These are phyloP conservation scores for Aegilops longissima DNA, from an alignment of 176 grass and related monocot species.

Conservation along the genomic window DNA sequence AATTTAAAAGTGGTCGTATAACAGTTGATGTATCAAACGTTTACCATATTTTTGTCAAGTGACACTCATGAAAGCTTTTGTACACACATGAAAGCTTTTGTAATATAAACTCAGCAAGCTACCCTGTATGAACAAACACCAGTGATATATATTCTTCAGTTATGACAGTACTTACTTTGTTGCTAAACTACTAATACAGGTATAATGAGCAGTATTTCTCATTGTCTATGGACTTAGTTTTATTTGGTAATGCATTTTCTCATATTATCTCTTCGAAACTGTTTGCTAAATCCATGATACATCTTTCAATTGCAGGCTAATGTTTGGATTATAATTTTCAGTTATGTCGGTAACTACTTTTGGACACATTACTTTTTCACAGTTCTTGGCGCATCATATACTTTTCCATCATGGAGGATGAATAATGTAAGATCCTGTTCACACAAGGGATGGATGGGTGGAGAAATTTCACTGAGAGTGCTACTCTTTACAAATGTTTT, in stretches of 20 bases:
- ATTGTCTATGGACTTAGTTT: constrained; percentile 15
- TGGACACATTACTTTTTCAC: constrained; percentile 99
- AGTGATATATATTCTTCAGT: neutral
- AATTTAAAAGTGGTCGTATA: neutral
- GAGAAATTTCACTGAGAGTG: neutral
- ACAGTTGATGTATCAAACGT: constrained; percentile 4
- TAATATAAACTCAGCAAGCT: constrained; percentile 4
- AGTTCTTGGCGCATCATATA: constrained; percentile 92
- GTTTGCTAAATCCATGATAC: constrained; percentile 24
- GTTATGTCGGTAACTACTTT: constrained; percentile 99
- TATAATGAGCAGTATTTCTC: neutral
- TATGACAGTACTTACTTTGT: neutral
- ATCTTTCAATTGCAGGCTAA: constrained; percentile 70
- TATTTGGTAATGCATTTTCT: neutral
- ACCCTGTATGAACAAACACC: neutral
- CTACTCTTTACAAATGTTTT: neutral
- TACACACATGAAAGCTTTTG: neutral
- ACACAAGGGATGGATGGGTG: neutral
- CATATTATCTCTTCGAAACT: neutral
- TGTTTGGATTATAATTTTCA: constrained; percentile 98
- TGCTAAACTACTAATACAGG: constrained; percentile 3
- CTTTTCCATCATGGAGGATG: constrained; percentile 99
- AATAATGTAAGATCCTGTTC: constrained; percentile 76
- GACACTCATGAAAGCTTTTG: neutral
- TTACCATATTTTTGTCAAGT: constrained; percentile 30